Evolutionary conservation across 1,139 yeast genomes (phyloP).

Genomic region (Pichia sp.): DNA sequence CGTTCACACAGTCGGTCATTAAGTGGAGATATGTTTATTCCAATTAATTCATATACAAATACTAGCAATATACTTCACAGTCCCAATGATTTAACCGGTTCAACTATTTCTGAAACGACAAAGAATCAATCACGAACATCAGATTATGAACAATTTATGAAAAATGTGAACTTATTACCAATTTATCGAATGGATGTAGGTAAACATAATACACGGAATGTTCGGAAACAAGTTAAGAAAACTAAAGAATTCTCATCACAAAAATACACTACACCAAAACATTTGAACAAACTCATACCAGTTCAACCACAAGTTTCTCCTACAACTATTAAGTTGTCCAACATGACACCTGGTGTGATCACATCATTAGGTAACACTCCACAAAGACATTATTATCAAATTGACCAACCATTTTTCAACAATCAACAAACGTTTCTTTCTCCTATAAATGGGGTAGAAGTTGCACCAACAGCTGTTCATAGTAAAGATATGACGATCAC

Average conservation of each 20-base stretch:
- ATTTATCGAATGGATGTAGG: constrained; percentile 10
- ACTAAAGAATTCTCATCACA: too few relatives aligned
- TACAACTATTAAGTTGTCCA: not conserved
- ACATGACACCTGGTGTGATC: constrained; percentile 3
- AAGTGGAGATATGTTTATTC: constrained; percentile 5
- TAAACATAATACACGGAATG: not conserved
- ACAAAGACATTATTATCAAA: constrained; percentile 15
- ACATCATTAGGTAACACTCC: constrained; percentile 4
- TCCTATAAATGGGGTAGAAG: too few relatives aligned
- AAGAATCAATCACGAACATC: not conserved
- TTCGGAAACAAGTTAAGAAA: too few relatives aligned
- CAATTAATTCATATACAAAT: constrained; percentile 1
- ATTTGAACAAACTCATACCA: constrained; percentile 11
- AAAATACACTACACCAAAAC: not conserved
- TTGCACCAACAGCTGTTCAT: not conserved
- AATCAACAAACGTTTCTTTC: too few relatives aligned
- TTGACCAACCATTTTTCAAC: constrained; percentile 16
- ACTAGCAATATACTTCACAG: too few relatives aligned
- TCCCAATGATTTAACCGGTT: not conserved
- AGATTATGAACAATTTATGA: constrained; percentile 10
- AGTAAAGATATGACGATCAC: too few relatives aligned
- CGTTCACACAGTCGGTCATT: constrained; percentile 4
- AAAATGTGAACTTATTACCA: constrained; percentile 12
- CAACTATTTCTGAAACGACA: not conserved
- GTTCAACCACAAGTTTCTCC: constrained; percentile 5